Conservation (phyloP, 192 early-diverging fungal genomes). For the Diversispora eburnea region DNA sequence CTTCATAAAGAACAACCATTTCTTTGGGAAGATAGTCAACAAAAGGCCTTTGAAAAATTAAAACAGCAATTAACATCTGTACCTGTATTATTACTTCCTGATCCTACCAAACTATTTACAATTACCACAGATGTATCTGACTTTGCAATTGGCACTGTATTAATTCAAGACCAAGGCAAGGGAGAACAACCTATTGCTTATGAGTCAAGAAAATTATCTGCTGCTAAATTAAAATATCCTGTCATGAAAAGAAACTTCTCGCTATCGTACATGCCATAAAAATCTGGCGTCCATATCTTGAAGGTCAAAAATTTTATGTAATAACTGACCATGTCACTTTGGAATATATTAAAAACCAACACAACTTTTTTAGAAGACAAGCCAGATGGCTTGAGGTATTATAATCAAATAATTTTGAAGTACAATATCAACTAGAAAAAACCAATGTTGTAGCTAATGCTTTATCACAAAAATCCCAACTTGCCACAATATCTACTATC, state of each 20-base stretch:
- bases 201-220: conserved; percentile 29
- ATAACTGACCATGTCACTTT: too few species aligned
- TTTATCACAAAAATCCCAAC: not conserved
- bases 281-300: conserved; percentile 2
- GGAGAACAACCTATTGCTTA: conserved; percentile 26
- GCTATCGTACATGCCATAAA: conserved; percentile 9
- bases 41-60: conserved; percentile 25
- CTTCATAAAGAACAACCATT: conserved; percentile 31
- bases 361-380: conserved; percentile 19
- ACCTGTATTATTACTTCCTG: too few species aligned
- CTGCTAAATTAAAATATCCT: conserved; percentile 29
- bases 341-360: conserved; percentile 22
- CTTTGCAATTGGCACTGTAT: conserved; percentile 27
- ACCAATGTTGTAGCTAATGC: not conserved
- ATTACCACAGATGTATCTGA: conserved; percentile 30
- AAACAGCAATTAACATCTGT: conserved; percentile 11
- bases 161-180: conserved; percentile 5
- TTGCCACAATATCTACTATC: not conserved
- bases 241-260: conserved; percentile 28
- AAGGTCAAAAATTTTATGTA: conserved; percentile 19
- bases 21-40: conserved; percentile 1
- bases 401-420: conserved; percentile 7
- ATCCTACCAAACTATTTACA: not conserved
- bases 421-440: not conserved
- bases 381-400: conserved; percentile 19